Percentiles rank a stretch among this genome's conserved stretches.
Conservation (phyloP, 225 moss, liverwort and hornwort genomes). For the Rhytidiadelphus loreus region DNA sequence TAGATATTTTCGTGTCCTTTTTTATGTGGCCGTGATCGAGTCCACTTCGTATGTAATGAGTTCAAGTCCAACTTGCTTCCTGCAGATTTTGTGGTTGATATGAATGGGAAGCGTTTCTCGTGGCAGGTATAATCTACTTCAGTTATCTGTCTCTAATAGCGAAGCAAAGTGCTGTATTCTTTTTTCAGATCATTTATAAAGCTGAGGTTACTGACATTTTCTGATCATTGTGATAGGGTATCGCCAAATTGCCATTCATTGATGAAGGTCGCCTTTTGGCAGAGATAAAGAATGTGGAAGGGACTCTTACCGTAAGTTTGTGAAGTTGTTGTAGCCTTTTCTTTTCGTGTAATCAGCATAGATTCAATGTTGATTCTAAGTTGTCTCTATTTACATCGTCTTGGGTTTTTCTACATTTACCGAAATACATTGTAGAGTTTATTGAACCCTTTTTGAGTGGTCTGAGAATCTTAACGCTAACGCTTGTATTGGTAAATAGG, state of each 20-base stretch:
- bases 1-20: neutral
- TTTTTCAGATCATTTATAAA: neutral
- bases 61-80: neutral
- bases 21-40: neutral
- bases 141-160: neutral
- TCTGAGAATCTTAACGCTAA: neutral
- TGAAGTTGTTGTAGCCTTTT: neutral
- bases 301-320: conserved; percentile 62
- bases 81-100: conserved; percentile 96
- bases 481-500: conserved; percentile 19
- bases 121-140: conserved; percentile 65
- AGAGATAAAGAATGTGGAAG: conserved; percentile 77
- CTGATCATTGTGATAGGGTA: conserved; percentile 49
- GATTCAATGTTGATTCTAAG: neutral
- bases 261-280: conserved; percentile 85
- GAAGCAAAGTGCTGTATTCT: neutral
- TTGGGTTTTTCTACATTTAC: neutral
- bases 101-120: conserved; percentile 96
- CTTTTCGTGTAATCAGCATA: neutral
- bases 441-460: neutral
- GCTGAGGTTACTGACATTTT: neutral
- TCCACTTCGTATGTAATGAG: neutral
- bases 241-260: conserved; percentile 95
- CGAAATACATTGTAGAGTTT: neutral
- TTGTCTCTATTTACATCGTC: neutral